Evolutionary conservation across 139 green algal species (phyloP).

Genomic region (Choricystis sp.): DNA sequence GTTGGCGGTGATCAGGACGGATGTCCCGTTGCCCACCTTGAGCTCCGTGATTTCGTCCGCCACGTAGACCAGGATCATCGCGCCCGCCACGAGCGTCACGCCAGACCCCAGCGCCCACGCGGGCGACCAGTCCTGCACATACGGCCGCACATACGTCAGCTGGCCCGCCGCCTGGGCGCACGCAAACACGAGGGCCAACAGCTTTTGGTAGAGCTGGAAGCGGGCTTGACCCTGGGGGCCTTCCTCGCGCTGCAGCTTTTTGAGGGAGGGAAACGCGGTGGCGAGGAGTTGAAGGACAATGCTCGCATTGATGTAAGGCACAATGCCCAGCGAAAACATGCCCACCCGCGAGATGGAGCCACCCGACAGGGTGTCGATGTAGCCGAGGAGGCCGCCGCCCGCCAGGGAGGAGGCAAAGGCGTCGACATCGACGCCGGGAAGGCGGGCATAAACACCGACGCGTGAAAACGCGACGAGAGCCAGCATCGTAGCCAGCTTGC

Average conservation of each 20-base stretch:
- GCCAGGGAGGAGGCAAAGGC: conserved; percentile 54
- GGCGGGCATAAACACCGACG: conserved; percentile 83
- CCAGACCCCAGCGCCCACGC: conserved; percentile 54
- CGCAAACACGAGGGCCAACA: conserved; percentile 69
- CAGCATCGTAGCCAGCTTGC: conserved; percentile 56
- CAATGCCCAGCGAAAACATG: conserved; percentile 96
- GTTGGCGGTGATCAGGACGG: conserved; percentile 95
- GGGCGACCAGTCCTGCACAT: conserved; percentile 66
- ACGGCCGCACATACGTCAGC: conserved; percentile 74
- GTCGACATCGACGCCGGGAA: conserved; percentile 80
- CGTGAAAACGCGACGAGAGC: conserved; percentile 71
- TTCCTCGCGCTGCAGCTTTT: conserved; percentile 94
- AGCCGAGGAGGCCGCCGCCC: conserved; percentile 62
- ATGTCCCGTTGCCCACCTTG: conserved; percentile 96
- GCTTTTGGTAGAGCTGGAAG: conserved; percentile 86
- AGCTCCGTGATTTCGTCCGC: conserved; percentile 82
- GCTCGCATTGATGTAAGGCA: conserved; percentile 98
- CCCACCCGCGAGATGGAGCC: conserved; percentile 60
- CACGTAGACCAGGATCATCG: conserved; percentile 70
- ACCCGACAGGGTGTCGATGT: conserved; percentile 83
- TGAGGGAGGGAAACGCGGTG: conserved; percentile 70
- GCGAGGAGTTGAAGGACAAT: conserved; percentile 87
- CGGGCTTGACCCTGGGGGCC: conserved; percentile 55
- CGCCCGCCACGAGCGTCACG: conserved; percentile 61
- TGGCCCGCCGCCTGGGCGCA: conserved; percentile 78